Base-by-base conservation (phyloP, 2,329 filamentous ascomycete species). In the Sporothrix brasiliensis region DNA sequence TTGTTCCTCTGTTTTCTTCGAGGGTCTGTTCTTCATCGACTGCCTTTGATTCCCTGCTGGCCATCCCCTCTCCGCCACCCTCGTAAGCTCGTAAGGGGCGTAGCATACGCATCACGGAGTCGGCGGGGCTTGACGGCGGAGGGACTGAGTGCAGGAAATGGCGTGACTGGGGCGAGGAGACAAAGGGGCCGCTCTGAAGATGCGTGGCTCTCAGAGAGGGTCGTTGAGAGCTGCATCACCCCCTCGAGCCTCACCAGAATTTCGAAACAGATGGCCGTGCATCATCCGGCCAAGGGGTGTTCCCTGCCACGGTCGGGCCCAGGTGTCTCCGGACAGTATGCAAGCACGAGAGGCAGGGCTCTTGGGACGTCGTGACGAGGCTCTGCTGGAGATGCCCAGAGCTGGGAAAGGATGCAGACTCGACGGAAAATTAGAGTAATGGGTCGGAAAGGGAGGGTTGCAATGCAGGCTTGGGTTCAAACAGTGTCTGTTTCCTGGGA, bases 231-330 rank as follows among this genome's bases (percentile, higher is more conserved):
- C 6, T 60, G 16, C 68, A 47, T 49, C 44, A 13, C 52, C 19
- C n/a, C 53, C 69, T 21, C 53, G 44, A 47, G 39, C 39, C 54
- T 67, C 66, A 39, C 65, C 65, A 54, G n/a, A n/a, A 71, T 78
- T 71, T 81, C 80, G 81, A 83, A 82, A 83, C 81, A 79, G 73
- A 74, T 76, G 74, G 65, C 73, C 78, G 76, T 74, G 75, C 77
- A 78, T 76, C 75, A 78, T 78, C 78, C 77, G 77, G 77, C 77
- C 76, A 76, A 77, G 74, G 34, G 75, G 74, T 39, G 27, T 21
- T 27, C 14, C 24, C 13, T 44, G 72, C 74, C 73, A 74, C 75
- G 73, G 71, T 76, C 76, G 76, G 76, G 73, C 74, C 73, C 72
- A 72, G 74, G 72, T 73, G 73, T 74, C 76, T 77, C 78, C 77